Base-by-base conservation (phyloP, 1,284 basidiomycete genomes). In the Cryptococcus depauperatus region DNA sequence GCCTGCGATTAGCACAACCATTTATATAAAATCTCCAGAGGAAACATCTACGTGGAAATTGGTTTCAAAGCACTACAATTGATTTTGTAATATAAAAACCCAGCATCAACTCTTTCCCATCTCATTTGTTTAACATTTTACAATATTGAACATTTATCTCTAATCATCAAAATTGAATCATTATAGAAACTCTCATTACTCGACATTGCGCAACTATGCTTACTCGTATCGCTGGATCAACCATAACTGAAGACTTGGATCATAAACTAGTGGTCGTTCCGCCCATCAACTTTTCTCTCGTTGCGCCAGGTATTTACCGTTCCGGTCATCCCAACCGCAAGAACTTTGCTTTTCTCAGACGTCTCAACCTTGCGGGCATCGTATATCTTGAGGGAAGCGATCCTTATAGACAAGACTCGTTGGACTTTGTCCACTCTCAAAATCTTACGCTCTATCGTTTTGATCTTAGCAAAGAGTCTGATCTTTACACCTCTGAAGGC, bases 261-360 rank as follows among this genome's bases (percentile, higher is more conserved):
- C 59, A n/a, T n/a, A n/a, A n/a, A 1, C 50, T 56, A 5, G 54
- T 64, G 13, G 49, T 69, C 7, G 65, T 73, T 6, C 62, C 71
- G 33, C 72, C 73, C 10, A 71, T 73, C 55, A 73, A 73, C 54
- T 74, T 73, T 52, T 68, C 69, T 2, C 62, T 70, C 22, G 66
- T 70, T 41, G 64, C 57, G 27, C 61, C 60, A 1, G 64, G 65
- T 7, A 55, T 70, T n/a, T 69, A 68, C 45, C 48, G 68, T 10
- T 64, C 59, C 6, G 71, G 71, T 0, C 69, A 71, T 52, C 71
- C 71, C 3, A 70, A 72, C 46, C 54, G 52, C 43, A 63, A 66
- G 52, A 72, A 72, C 55, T 66, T 66, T 42, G 45, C 64, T 0
- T 71, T 70, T 41, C 29, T 73, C 22, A 51, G 51, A 10, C 43